Base-by-base conservation (phyloP, 805 yeast species). In the Starmerella roubikii region DNA sequence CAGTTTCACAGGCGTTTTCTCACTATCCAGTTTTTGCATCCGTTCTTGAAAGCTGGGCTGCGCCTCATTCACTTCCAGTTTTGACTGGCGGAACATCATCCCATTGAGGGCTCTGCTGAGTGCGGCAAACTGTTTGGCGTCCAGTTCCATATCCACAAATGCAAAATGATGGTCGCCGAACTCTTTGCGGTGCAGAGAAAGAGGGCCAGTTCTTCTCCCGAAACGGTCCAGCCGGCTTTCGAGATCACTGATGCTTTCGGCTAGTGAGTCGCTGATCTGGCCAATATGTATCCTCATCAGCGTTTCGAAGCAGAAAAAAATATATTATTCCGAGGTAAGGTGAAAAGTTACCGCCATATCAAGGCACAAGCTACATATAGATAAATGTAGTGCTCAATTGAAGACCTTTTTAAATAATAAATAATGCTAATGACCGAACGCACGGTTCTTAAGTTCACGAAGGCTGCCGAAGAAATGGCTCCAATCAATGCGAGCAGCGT, bases 51-150 rank as follows among this genome's bases (percentile, higher is more conserved):
- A 79, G 32, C 62, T 63, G 0, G 74, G 74, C 3, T 15, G 22
- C 4, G 96, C 95, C 32, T 61, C 55, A 37, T 68, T 73, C 9
- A 88, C 59, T 2, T 65, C 63, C 26, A 88, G 57, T 38, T 68
- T 72, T 20, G 78, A 66, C 2, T 93, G 94, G 67, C 80, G 83
- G 59, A 68, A 88, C 20, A 69, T 70, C 1, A 78, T 71, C 23
- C 86, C 91, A 54, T 83, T 71, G 46, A 82, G 68, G 0, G 79
- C 63, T 6, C 60, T 55, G 41, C 68, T 67, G 37, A 88, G 58
- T 34, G 69, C 70, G 1, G 58, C 60, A 39, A 67, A 72, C 26
- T 66, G 62, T 17, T 60, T 57, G 3, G 65, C 62, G 1, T 66
- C 56, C 11, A 77, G 56, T n/a, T 63, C 59, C 57, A 88, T 61